phyloP scores from a whole-genome alignment of 257 asterid genomes.

The Agastache rugosa region DNA sequence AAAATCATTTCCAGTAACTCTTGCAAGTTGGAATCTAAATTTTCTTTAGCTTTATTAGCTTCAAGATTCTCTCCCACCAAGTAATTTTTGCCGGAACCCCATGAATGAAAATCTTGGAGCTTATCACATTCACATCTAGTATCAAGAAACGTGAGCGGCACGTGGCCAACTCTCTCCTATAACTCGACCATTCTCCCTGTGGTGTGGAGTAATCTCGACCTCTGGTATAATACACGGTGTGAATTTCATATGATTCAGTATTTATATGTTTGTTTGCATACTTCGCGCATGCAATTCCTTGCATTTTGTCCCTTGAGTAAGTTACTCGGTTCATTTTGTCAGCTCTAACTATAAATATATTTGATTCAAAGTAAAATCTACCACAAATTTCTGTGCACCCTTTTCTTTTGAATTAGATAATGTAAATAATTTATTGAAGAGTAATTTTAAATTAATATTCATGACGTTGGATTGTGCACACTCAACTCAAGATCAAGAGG shows the following conservation, averaged over 20 bases:
- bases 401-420: too few species aligned
- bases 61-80: conserved; percentile 10
- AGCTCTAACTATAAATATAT: too few species aligned
- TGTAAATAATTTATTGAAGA: too few species aligned
- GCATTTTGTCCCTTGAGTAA: neutral
- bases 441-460: too few species aligned
- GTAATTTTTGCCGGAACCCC: conserved; percentile 6
- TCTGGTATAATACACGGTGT: neutral
- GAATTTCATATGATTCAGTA: neutral
- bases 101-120: conserved; percentile 7
- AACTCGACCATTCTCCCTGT: neutral
- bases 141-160: conserved; percentile 2
- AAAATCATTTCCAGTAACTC: conserved; percentile 34
- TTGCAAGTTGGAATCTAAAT: neutral
- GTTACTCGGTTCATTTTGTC: too few species aligned
- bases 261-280: neutral
- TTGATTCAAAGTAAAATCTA: neutral
- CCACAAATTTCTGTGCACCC: neutral
- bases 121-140: neutral
- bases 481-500: too few species aligned
- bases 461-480: too few species aligned
- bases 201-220: conserved; percentile 21
- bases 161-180: neutral
- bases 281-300: neutral
- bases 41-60: conserved; percentile 9